Evolutionary conservation across 1,139 yeast species (phyloP), one percentile per base, ranked within the genome.

Genomic region (Geotrichum cucujoidarum): DNA sequence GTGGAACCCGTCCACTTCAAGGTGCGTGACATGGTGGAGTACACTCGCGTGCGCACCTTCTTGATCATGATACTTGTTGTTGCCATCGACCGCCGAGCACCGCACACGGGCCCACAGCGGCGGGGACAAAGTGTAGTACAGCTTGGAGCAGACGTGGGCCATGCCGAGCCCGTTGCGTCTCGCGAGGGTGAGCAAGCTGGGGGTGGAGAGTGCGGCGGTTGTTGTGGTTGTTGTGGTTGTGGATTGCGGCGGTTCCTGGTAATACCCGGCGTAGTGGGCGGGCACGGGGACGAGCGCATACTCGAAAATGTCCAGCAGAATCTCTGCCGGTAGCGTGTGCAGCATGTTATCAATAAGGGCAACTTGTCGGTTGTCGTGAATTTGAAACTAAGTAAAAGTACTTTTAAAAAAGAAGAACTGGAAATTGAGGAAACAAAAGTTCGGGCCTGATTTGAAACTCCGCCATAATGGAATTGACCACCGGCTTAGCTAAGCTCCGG

Each of bases 221-320:
- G 34, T 24, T 34, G 36, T 21, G 16, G 6, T 16, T 13, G 37
- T 18, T 34, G 10, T 17, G n/a, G n/a, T 3, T 8, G 37, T n/a
- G 17, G 11, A n/a, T 7, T 18, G 25, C 13, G 10, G 45, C 25
- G 22, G 22, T 6, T 25, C 36, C 31, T 34, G 36, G 20, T 45
- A 45, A 24, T 24, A 45, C 17, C 48, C 48, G 24, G 31, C 21
- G 34, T 45, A 41, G 13, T 22, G 21, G n/a, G 7, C 34, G 8
- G 48, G 44, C n/a, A 42, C 24, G 27, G 44, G 44, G 35, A 34
- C 36, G 17, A 39, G 44, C 8, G 37, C 40, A 27, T 33, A 34
- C 16, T 45, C 38, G 13, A 39, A 45, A 10, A 45, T 45, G 30
- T 40, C 40, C 48, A 44, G 40, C 24, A 45, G 36, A 39, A 45